Evolutionary conservation across 202 grass and related monocot species (phyloP).

Genomic region (Carex sylvatica): DNA sequence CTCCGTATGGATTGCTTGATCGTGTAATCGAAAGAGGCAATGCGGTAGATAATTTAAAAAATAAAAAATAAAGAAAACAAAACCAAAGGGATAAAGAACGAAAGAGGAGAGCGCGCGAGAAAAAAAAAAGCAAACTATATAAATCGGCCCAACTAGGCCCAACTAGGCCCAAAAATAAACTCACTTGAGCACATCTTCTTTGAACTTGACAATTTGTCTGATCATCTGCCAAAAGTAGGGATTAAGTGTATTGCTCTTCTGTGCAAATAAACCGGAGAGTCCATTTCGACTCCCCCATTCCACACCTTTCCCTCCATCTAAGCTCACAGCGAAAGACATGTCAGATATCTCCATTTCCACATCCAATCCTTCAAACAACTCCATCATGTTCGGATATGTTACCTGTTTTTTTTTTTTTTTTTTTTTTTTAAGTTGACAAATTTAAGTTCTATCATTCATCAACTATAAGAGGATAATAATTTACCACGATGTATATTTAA

Average conservation of each 20-base stretch:
- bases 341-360: slow-evolving; percentile 86
- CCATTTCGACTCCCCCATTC: slow-evolving; percentile 89
- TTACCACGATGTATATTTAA: too few species aligned
- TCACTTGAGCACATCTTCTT: slow-evolving; percentile 50
- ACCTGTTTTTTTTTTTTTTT: slow-evolving; percentile 33
- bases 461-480: too few species aligned
- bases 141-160: not conserved
- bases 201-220: slow-evolving; percentile 61
- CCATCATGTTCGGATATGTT: slow-evolving; percentile 93
- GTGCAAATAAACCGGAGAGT: slow-evolving; percentile 55
- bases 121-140: not conserved
- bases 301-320: slow-evolving; percentile 36
- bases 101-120: not conserved
- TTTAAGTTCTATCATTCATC: too few species aligned
- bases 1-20: not conserved
- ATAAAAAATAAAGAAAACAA: not conserved
- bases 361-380: slow-evolving; percentile 67
- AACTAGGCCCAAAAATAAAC: not conserved
- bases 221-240: slow-evolving; percentile 83
- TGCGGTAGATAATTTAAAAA: not conserved
- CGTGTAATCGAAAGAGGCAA: not conserved
- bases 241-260: slow-evolving; percentile 69
- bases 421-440: not conserved
- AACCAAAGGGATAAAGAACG: not conserved
- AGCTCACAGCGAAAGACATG: slow-evolving; percentile 87